A percentile compares a stretch with the other conserved stretches of the same genome.
Evolutionary conservation across 2,329 filamentous ascomycete species (phyloP).

Genomic region (Fusarium aywerte): DNA sequence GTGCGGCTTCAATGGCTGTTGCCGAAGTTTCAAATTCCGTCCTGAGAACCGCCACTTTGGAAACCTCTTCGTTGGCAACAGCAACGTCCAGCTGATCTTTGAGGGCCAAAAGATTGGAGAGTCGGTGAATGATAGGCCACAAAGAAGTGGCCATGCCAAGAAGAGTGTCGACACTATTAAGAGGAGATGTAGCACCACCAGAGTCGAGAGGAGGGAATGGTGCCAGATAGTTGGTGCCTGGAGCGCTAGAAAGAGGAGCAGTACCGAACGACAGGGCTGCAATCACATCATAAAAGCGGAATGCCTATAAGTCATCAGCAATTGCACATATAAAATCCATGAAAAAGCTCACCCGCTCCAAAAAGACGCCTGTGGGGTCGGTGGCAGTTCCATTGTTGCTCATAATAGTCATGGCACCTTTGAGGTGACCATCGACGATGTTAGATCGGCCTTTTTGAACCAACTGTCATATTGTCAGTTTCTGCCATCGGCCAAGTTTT

Average conservation of each 20-base stretch:
- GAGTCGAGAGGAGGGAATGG: constrained; percentile 61
- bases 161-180: constrained; percentile 66
- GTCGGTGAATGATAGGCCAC: constrained; percentile 71
- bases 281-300: constrained; percentile 74
- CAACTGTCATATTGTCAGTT: constrained; percentile 55
- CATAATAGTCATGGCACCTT: constrained; percentile 71
- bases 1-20: constrained; percentile 64
- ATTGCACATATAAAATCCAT: neutral
- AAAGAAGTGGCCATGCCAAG: constrained; percentile 71
- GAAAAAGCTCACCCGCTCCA: constrained; percentile 63
- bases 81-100: constrained; percentile 64
- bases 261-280: constrained; percentile 70
- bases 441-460: constrained; percentile 69
- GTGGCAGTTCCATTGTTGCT: constrained; percentile 57
- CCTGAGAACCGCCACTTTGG: constrained; percentile 60
- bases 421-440: constrained; percentile 70
- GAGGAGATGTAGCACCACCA: constrained; percentile 57
- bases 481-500: neutral
- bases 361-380: constrained; percentile 65
- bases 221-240: constrained; percentile 58
- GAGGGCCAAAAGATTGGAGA: constrained; percentile 65
- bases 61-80: constrained; percentile 53
- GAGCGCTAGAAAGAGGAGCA: constrained; percentile 63
- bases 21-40: constrained; percentile 63
- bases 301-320: constrained; percentile 58